Percentiles rank a stretch among this genome's conserved stretches.
Evolutionary conservation across 1,139 yeast genomes (phyloP).

Genomic region (Nakaseomyces nivariensis): DNA sequence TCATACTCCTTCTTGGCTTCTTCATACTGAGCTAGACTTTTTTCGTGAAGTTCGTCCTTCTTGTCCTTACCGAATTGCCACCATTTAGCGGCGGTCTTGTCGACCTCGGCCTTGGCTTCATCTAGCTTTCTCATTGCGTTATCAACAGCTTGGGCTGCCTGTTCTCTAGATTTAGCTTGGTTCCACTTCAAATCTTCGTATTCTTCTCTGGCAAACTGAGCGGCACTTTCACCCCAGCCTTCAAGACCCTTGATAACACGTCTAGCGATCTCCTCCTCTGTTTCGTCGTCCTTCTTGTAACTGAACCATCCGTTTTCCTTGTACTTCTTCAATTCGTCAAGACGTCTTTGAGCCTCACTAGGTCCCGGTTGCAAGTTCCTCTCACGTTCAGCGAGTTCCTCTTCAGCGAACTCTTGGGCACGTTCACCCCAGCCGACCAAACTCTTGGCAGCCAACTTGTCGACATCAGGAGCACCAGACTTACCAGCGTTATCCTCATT

Average conservation of each 20-base stretch:
- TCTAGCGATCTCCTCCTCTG: constrained; percentile 27
- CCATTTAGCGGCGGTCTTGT: constrained; percentile 28
- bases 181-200: constrained; percentile 25
- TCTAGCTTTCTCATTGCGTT: constrained; percentile 17
- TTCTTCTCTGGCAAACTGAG: constrained; percentile 35
- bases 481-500: constrained; percentile 13
- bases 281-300: constrained; percentile 12
- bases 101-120: constrained; percentile 29
- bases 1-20: constrained; percentile 28
- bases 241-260: constrained; percentile 30
- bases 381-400: constrained; percentile 30
- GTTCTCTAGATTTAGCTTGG: constrained; percentile 10
- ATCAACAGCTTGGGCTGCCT: constrained; percentile 12
- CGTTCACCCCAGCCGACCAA: constrained; percentile 37
- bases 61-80: constrained; percentile 20
- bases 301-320: constrained; percentile 24
- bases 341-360: constrained; percentile 19
- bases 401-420: constrained; percentile 34
- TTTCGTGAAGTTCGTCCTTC: constrained; percentile 14
- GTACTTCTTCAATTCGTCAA: constrained; percentile 19
- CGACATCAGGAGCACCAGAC: constrained; percentile 6
- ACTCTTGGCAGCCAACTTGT: constrained; percentile 23
- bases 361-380: constrained; percentile 17
- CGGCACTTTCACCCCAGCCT: constrained; percentile 40
- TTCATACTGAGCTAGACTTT: constrained; percentile 28